Evolutionary conservation across 345 rosid genomes (phyloP).

Genomic region (Aquilaria sinensis): DNA sequence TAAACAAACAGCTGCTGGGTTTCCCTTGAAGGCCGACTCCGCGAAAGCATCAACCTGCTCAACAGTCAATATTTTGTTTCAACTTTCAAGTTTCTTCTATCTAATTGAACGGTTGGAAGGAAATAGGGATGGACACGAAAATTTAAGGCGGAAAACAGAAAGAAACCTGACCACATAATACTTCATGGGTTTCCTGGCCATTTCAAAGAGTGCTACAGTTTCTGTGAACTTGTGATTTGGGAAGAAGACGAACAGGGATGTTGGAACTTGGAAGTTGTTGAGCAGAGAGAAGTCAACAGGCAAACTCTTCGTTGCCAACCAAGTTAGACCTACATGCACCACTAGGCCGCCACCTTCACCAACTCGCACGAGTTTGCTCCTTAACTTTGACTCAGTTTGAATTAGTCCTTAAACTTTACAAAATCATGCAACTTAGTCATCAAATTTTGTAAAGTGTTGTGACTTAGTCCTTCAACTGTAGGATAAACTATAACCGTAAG

Average conservation of each 20-base stretch:
- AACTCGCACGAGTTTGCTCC: no score
- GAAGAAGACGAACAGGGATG: neutral
- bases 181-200: constrained; percentile 31
- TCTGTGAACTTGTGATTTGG: no score
- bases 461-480: no score
- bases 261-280: neutral
- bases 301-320: no score
- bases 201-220: constrained; percentile 6
- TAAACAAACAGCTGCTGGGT: constrained; percentile 81
- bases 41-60: constrained; percentile 72
- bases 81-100: neutral
- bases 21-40: constrained; percentile 66
- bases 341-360: no score
- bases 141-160: neutral
- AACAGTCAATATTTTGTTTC: neutral
- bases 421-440: no score
- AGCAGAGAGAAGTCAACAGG: neutral
- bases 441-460: no score
- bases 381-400: no score
- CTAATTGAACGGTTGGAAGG: neutral
- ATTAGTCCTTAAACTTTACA: no score
- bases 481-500: no score
- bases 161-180: constrained; percentile 31
- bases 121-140: neutral
- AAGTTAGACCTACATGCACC: no score